Percentiles rank a stretch among this genome's conserved stretches.
These are phyloP conservation scores for Themeda triandra DNA, from an alignment of 176 grass and related monocot genomes.

Conservation along the genomic window DNA sequence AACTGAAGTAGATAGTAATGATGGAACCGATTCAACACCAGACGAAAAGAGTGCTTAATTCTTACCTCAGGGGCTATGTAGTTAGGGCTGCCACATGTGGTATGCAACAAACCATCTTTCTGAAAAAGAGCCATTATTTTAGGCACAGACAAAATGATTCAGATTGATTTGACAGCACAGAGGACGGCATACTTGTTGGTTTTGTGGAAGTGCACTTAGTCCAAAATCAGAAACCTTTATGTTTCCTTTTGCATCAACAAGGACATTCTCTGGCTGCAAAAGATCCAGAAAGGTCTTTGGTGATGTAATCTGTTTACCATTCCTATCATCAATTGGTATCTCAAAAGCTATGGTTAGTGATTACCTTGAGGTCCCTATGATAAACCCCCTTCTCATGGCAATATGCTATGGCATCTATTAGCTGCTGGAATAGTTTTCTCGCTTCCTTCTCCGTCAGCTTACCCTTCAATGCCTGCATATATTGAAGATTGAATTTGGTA, in stretches of 20 bases:
- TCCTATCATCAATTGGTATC: background rate
- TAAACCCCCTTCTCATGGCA: slow-evolving; percentile 94
- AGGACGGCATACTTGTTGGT: slow-evolving; percentile 58
- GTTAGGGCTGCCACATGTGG: slow-evolving; percentile 92
- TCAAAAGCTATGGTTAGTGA: background rate
- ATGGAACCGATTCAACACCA: background rate
- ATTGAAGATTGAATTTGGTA: background rate
- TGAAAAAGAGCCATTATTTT: slow-evolving; percentile 34
- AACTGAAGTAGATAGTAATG: background rate
- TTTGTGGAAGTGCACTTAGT: slow-evolving; percentile 75
- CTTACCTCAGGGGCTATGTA: slow-evolving; percentile 91
- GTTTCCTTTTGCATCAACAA: slow-evolving; percentile 90
- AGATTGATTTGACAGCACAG: slow-evolving; percentile 10
- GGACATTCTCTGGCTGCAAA: slow-evolving; percentile 88
- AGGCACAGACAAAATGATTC: background rate
- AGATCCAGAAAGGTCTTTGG: background rate
- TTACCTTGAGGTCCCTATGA: slow-evolving; percentile 87
- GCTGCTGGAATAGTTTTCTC: slow-evolving; percentile 85
- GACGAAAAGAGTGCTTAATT: slow-evolving; percentile 1
- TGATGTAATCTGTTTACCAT: background rate
- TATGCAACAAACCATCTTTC: slow-evolving; percentile 94
- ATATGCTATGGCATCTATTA: slow-evolving; percentile 88
- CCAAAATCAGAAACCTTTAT: slow-evolving; percentile 98
- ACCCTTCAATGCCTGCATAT: slow-evolving; percentile 49
- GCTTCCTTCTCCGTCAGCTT: slow-evolving; percentile 66